Evolutionary conservation across 768 basidiomycete species (phyloP), one percentile per base, ranked within the genome.

Genomic region (Xerocomellus chrysenteron): DNA sequence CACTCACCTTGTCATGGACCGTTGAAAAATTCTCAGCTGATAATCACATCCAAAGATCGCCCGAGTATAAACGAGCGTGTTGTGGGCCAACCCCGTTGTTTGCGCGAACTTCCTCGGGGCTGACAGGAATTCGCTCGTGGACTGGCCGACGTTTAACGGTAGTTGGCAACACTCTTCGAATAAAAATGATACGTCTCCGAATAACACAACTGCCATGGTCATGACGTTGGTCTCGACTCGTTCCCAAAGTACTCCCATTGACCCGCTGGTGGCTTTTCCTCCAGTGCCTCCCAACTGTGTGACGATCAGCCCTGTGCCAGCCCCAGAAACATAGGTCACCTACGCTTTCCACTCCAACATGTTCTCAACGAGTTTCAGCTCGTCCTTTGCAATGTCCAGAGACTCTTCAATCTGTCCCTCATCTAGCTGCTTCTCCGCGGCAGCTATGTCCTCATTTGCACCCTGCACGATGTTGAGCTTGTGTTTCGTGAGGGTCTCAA

Each of bases 301-400:
- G 4, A 59, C 5, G 33, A 32, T 61, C 43, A 59, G 50, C 55
- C 41, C 42, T 33, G 14, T 47, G 33, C 36, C 41, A 36, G 56
- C 52, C 37, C 56, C 40, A 47, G 12, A 13, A 32, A 46, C 5
- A 59, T 9, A 41, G 47, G 30, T 51, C 51, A 88, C 94, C 72
- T 72, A 98, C 95, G 90, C 83, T 76, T 95, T 96, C 94, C 93
- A 98, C 68, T 94, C 88, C n/a, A 87, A 68, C 88, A 97, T 90
- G 74, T 90, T 90, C 33, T 76, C 76, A 5, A 80, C 90, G 39
- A 98, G 78, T 53, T 76, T 77, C 54, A 92, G 76, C 73, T 98
- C 95, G 67, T 90, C 89, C 62, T 85, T 75, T 12, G 94, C 95
- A 72, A 91, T 84, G 62, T 84, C 81, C 64, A 98, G 65, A 35